Conservation (phyloP, 1,284 basidiomycete species). For the Ganoderma sinense region DNA sequence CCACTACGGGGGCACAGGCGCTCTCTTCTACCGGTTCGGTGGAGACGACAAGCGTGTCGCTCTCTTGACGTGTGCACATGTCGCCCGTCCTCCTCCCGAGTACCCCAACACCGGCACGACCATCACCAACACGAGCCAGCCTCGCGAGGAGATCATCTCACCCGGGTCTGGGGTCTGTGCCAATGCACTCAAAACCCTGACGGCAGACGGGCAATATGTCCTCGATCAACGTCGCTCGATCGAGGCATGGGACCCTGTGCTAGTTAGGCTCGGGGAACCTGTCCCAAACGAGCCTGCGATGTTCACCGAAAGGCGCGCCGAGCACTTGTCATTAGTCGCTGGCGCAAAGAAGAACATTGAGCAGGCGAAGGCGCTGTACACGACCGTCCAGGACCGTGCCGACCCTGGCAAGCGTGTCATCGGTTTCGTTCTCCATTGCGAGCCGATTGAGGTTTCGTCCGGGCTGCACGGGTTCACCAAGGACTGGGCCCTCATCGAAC, state of each 20-base stretch:
- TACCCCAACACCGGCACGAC: background rate
- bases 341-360: constrained; percentile 36
- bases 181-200: background rate
- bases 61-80: background rate
- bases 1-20: background rate
- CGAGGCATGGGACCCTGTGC: background rate
- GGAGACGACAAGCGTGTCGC: background rate
- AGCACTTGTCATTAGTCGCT: constrained; percentile 33
- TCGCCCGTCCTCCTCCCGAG: background rate
- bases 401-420: constrained; percentile 38
- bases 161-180: background rate
- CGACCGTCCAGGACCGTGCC: constrained; percentile 12
- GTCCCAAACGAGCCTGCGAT: constrained; percentile 33
- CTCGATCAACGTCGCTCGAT: background rate
- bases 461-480: constrained; percentile 35
- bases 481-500: constrained; percentile 44
- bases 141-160: background rate
- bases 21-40: background rate
- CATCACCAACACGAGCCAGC: background rate
- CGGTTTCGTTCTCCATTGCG: constrained; percentile 44
- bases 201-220: no score
- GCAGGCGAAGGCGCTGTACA: constrained; percentile 34
- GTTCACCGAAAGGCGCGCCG: constrained; percentile 37
- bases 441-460: constrained; percentile 35
- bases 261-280: constrained; percentile 33